These are phyloP conservation scores for Candida michaelii DNA, from an alignment of 805 yeast species.

Conservation along the genomic window DNA sequence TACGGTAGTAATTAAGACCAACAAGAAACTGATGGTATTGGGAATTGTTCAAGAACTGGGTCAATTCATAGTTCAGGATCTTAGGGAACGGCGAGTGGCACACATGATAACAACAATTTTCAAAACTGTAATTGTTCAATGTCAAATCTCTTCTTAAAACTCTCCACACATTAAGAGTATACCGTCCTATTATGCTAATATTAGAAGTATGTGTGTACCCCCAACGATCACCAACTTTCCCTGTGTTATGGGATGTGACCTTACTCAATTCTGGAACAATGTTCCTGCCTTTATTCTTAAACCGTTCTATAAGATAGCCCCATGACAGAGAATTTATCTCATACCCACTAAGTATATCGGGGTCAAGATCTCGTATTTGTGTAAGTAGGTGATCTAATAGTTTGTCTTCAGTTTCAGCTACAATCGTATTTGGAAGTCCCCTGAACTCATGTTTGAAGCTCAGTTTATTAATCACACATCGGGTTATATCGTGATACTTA, in stretches of 20 bases:
- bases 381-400: constrained; percentile 51
- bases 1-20: constrained; percentile 47
- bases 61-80: constrained; percentile 49
- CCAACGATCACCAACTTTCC: constrained; percentile 69
- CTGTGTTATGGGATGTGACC: constrained; percentile 46
- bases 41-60: constrained; percentile 27
- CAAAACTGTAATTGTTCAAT: constrained; percentile 69
- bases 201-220: constrained; percentile 78
- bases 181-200: constrained; percentile 73
- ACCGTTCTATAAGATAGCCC: constrained; percentile 84
- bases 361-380: constrained; percentile 68
- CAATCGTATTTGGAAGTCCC: constrained; percentile 6
- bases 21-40: constrained; percentile 21
- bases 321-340: constrained; percentile 81
- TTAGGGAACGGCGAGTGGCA: constrained; percentile 70
- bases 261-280: constrained; percentile 62
- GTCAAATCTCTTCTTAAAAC: constrained; percentile 60
- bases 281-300: constrained; percentile 46
- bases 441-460: not conserved
- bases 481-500: constrained; percentile 46
- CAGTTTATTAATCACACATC: constrained; percentile 17
- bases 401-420: not conserved
- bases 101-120: constrained; percentile 68
- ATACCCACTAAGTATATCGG: constrained; percentile 84
- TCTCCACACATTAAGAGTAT: constrained; percentile 85